A percentile compares a stretch with the other conserved stretches of the same genome.
Evolutionary conservation across 305 asterid species (phyloP).

Genomic region (Nicotiana rustica): DNA sequence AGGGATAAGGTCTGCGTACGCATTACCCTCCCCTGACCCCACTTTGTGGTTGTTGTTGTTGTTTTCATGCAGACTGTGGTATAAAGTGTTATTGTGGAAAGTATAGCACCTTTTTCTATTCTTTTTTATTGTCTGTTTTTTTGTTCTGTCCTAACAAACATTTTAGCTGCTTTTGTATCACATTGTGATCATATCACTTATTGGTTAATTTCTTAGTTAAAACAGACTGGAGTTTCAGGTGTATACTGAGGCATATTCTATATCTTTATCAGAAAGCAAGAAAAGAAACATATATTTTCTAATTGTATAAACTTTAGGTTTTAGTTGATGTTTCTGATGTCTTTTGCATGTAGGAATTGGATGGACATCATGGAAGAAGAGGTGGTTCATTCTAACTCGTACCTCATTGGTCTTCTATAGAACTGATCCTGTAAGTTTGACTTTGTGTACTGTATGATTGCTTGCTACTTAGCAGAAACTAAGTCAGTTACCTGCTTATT

Average conservation of each 20-base stretch:
- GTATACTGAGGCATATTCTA: background rate
- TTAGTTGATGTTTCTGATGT: conserved; percentile 21
- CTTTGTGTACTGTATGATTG: background rate
- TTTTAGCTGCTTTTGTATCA: background rate
- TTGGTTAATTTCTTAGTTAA: conserved; percentile 20
- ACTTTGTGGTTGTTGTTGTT: no score
- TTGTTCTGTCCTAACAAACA: conserved; percentile 6
- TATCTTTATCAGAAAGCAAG: background rate
- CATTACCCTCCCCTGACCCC: no score
- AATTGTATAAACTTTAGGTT: background rate
- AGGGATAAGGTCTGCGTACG: no score
- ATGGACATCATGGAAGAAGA: conserved; percentile 99
- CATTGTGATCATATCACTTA: background rate
- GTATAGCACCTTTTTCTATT: background rate
- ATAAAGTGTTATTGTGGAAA: background rate
- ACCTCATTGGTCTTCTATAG: conserved; percentile 98
- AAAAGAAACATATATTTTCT: background rate
- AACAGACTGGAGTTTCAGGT: conserved; percentile 23
- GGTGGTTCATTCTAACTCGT: conserved; percentile 54
- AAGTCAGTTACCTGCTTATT: conserved; percentile 8
- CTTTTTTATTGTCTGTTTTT: background rate
- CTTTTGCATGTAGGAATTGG: conserved; percentile 74
- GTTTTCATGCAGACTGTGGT: background rate
- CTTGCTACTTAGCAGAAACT: background rate
- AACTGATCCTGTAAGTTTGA: conserved; percentile 89